Evolutionary conservation across 352 stramenopile genomes (phyloP).

Genomic region (Globisporangium viniferum): DNA sequence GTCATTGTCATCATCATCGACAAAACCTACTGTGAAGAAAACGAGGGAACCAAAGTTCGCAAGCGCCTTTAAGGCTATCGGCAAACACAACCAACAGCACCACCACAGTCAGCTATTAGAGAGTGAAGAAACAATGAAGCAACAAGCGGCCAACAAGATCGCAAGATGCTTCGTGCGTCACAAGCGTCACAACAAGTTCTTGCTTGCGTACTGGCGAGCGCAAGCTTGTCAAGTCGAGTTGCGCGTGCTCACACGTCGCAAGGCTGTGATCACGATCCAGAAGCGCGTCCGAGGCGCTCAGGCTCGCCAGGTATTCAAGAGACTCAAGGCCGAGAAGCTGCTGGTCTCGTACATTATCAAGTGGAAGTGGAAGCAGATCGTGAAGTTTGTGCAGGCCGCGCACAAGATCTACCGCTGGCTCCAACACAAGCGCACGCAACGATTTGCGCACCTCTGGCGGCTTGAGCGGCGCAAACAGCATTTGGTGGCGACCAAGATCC

Average conservation of each 20-base stretch:
- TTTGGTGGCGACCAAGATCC: slow-evolving; percentile 23
- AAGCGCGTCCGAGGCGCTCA: slow-evolving; percentile 26
- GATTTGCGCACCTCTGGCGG: slow-evolving; percentile 32
- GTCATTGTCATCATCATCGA: neutral
- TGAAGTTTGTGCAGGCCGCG: slow-evolving; percentile 21
- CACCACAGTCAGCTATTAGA: neutral
- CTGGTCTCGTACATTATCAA: slow-evolving; percentile 26
- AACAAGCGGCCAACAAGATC: slow-evolving; percentile 17
- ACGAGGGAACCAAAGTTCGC: slow-evolving; percentile 6
- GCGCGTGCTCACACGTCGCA: slow-evolving; percentile 20
- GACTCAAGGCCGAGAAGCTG: slow-evolving; percentile 24
- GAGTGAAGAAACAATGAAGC: neutral
- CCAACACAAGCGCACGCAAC: slow-evolving; percentile 30
- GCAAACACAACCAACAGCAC: neutral
- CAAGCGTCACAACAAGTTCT: slow-evolving; percentile 12
- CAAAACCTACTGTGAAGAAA: neutral
- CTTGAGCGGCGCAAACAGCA: slow-evolving; percentile 26
- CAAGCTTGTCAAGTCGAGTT: slow-evolving; percentile 32
- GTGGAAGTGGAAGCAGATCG: slow-evolving; percentile 34
- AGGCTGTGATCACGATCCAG: slow-evolving; percentile 37
- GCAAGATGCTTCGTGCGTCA: slow-evolving; percentile 32
- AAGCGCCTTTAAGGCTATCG: slow-evolving; percentile 10
- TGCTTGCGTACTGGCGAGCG: slow-evolving; percentile 19
- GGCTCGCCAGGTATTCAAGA: slow-evolving; percentile 21
- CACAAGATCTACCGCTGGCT: slow-evolving; percentile 38